phyloP scores from a whole-genome alignment of 1,284 basidiomycete genomes.

The Papiliotrema terrestris region DNA sequence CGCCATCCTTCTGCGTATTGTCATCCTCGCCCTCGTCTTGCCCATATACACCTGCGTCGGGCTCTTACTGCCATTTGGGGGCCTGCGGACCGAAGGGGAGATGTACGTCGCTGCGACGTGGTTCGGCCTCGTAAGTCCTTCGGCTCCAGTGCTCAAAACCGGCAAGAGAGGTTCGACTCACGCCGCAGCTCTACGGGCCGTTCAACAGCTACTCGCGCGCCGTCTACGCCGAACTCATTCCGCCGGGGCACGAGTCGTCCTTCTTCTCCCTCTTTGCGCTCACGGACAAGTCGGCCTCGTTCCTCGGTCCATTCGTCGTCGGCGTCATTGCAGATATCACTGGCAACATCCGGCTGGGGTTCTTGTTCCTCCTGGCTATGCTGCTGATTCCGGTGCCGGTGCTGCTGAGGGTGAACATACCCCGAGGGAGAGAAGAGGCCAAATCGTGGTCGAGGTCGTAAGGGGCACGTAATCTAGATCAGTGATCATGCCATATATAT shows the following conservation, averaged over 20 bases:
- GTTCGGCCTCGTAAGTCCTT: slow-evolving; percentile 60
- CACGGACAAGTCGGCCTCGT: slow-evolving; percentile 74
- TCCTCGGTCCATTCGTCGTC: slow-evolving; percentile 80
- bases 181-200: slow-evolving; percentile 42
- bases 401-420: slow-evolving; percentile 65
- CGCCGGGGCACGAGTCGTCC: slow-evolving; percentile 47
- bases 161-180: slow-evolving; percentile 5
- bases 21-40: slow-evolving; percentile 64
- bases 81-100: slow-evolving; percentile 70
- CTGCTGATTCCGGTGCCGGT: slow-evolving; percentile 75
- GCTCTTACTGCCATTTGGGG: slow-evolving; percentile 61
- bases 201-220: slow-evolving; percentile 47
- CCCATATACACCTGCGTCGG: slow-evolving; percentile 79
- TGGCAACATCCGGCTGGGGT: slow-evolving; percentile 83
- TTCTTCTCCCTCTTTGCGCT: slow-evolving; percentile 72
- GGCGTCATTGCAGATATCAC: slow-evolving; percentile 79
- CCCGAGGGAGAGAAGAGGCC: slow-evolving; percentile 63
- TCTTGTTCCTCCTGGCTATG: slow-evolving; percentile 79
- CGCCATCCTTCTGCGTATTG: slow-evolving; percentile 62
- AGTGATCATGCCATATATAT: no score
- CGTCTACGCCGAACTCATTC: slow-evolving; percentile 47
- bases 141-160: slow-evolving; percentile 53
- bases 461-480: not conserved
- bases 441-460: slow-evolving; percentile 14
- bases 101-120: slow-evolving; percentile 78